A percentile compares a stretch with the other conserved stretches of the same genome.
Conservation (phyloP, 2,329 filamentous ascomycete species). For the Emydomyces testavorans region DNA sequence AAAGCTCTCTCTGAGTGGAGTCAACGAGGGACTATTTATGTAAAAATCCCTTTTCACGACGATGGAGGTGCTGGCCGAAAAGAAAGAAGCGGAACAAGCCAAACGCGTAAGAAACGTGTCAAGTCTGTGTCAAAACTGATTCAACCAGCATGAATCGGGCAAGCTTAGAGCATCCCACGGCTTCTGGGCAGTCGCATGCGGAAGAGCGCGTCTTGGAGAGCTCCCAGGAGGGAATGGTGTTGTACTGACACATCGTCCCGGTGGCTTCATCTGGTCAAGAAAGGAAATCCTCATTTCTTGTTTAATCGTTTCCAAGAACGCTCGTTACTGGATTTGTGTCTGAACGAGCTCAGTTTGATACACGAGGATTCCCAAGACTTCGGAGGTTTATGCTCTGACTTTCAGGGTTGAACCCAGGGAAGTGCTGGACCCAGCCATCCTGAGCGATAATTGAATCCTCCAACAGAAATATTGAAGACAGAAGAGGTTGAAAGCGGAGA, state of each 20-base stretch:
- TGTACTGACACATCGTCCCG: neutral
- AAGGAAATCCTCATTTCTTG: neutral
- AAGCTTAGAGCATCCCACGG: neutral
- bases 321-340: neutral
- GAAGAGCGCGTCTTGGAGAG: neutral
- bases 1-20: neutral
- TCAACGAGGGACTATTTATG: conserved; percentile 7
- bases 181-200: neutral
- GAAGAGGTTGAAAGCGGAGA: neutral
- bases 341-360: neutral
- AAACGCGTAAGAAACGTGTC: too few relatives aligned
- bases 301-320: neutral
- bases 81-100: too few relatives aligned
- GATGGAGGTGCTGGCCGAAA: too few relatives aligned
- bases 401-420: neutral
- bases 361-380: neutral
- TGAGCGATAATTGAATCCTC: too few relatives aligned
- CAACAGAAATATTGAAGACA: too few relatives aligned
- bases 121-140: conserved; percentile 9
- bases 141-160: conserved; percentile 11
- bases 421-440: too few relatives aligned
- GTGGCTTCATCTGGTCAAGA: neutral
- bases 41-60: too few relatives aligned
- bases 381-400: neutral
- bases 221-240: neutral